These are phyloP conservation scores for Podospora tetraspora DNA, from an alignment of 495 filamentous ascomycete species.

Conservation along the genomic window DNA sequence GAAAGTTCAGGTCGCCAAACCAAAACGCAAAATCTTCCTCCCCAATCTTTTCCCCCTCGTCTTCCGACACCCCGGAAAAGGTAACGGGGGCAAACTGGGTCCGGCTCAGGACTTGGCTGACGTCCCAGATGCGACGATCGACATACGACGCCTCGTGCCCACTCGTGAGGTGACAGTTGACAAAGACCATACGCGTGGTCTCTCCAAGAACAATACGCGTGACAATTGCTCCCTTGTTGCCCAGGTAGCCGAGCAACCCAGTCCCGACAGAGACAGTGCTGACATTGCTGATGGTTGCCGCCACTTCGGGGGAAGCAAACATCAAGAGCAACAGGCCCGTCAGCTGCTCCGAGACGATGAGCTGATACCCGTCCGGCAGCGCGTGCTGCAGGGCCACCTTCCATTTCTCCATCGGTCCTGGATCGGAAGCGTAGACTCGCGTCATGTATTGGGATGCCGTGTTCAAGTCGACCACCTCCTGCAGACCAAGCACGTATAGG, in stretches of 20 bases:
- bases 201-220: slow-evolving; percentile 84
- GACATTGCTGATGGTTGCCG: slow-evolving; percentile 65
- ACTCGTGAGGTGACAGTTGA: slow-evolving; percentile 86
- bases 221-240: slow-evolving; percentile 88
- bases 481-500: slow-evolving; percentile 84
- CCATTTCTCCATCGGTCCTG: slow-evolving; percentile 65
- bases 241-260: slow-evolving; percentile 84
- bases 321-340: slow-evolving; percentile 80
- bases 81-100: slow-evolving; percentile 69
- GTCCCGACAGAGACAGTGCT: slow-evolving; percentile 78
- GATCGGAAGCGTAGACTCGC: slow-evolving; percentile 64
- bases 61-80: slow-evolving; percentile 50
- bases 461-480: slow-evolving; percentile 85
- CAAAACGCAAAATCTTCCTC: slow-evolving; percentile 91
- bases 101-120: slow-evolving; percentile 64
- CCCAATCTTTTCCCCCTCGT: slow-evolving; percentile 64
- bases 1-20: slow-evolving; percentile 96
- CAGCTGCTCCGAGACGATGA: slow-evolving; percentile 76
- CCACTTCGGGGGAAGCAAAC: slow-evolving; percentile 72
- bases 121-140: slow-evolving; percentile 88
- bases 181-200: slow-evolving; percentile 78
- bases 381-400: slow-evolving; percentile 65
- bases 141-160: slow-evolving; percentile 70
- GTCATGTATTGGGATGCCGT: slow-evolving; percentile 52
- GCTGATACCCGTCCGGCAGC: slow-evolving; percentile 69